Conservation (phyloP, 2,329 filamentous ascomycete genomes). For the Aspergillus neoniger region DNA sequence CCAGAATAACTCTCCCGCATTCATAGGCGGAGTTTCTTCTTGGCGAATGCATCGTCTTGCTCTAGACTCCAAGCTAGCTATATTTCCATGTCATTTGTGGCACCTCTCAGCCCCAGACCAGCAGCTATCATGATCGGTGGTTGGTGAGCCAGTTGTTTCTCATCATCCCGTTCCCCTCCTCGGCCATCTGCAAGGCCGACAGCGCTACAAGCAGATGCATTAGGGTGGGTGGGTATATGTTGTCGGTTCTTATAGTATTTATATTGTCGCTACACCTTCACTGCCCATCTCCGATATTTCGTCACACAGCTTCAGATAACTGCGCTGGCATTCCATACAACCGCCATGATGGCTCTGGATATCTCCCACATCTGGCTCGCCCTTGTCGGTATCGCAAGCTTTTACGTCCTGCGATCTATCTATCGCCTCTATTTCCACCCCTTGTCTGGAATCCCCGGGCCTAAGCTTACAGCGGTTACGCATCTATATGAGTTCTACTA, state of each 20-base stretch:
- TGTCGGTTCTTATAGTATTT: neutral
- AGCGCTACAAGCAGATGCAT: too few relatives aligned
- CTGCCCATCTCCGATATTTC: neutral
- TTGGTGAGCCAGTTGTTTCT: too few relatives aligned
- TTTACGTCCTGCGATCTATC: neutral
- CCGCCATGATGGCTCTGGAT: neutral
- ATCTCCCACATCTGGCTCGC: neutral
- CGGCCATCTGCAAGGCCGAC: too few relatives aligned
- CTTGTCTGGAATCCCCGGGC: neutral
- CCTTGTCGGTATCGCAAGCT: neutral
- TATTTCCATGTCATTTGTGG: too few relatives aligned
- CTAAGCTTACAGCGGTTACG: neutral
- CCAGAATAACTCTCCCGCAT: too few relatives aligned
- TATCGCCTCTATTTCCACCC: neutral
- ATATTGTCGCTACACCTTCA: neutral
- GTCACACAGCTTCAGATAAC: neutral
- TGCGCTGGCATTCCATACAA: neutral
- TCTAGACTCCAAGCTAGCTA: too few relatives aligned
- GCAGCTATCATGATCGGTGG: too few relatives aligned
- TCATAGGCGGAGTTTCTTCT: too few relatives aligned
- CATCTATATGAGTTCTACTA: neutral
- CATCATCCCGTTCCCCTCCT: too few relatives aligned
- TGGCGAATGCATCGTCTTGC: too few relatives aligned
- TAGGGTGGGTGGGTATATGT: neutral
- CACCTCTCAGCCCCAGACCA: too few relatives aligned